phyloP scores from a whole-genome alignment of 2,329 filamentous ascomycete genomes.

The Neonectria hederae region DNA sequence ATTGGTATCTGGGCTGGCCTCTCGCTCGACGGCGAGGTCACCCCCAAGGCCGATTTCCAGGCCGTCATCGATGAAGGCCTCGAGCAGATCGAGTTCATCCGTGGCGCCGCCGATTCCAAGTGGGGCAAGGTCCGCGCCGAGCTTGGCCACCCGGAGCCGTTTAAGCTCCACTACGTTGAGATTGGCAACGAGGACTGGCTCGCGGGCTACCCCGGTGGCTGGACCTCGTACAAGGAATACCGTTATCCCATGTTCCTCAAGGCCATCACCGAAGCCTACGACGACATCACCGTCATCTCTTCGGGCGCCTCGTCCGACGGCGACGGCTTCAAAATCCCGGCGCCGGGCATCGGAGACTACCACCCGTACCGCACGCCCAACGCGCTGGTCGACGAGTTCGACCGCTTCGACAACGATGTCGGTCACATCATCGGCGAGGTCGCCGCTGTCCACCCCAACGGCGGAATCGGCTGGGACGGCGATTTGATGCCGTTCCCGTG shows the following conservation, averaged over 20 bases:
- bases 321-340: conserved; percentile 51
- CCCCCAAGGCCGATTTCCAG: conserved; percentile 61
- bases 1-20: conserved; percentile 68
- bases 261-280: conserved; percentile 65
- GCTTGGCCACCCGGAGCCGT: conserved; percentile 70
- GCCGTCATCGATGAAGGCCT: conserved; percentile 68
- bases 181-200: conserved; percentile 76
- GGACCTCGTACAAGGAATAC: conserved; percentile 61
- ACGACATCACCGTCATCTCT: conserved; percentile 65
- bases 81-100: conserved; percentile 71
- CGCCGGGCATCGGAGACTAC: conserved; percentile 57
- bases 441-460: conserved; percentile 61
- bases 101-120: conserved; percentile 60
- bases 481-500: conserved; percentile 59
- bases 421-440: conserved; percentile 59
- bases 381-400: conserved; percentile 59
- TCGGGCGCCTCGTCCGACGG: conserved; percentile 57
- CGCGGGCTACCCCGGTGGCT: conserved; percentile 56
- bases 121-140: conserved; percentile 67
- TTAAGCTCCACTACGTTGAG: conserved; percentile 69
- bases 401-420: conserved; percentile 61
- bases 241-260: conserved; percentile 68
- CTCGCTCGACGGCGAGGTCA: conserved; percentile 62
- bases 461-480: conserved; percentile 58
- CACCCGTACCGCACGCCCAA: conserved; percentile 63